Evolutionary conservation across 768 basidiomycete species (phyloP).

Genomic region (Omphalotus guepiniiformis): DNA sequence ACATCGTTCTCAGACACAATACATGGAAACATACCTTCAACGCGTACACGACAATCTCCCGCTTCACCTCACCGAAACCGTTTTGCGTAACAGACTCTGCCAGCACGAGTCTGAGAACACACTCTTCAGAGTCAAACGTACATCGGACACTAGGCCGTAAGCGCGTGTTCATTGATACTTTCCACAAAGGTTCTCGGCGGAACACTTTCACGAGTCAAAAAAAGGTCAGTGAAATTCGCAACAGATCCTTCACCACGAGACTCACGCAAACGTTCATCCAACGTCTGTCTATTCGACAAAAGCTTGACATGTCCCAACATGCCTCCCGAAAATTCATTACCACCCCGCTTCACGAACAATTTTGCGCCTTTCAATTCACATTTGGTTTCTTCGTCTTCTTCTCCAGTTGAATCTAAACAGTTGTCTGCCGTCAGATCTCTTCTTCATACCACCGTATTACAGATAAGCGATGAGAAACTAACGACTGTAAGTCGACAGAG

Average conservation of each 20-base stretch:
- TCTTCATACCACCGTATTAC: conserved; percentile 7
- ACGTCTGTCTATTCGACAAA: conserved; percentile 38
- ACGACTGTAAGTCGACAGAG: conserved; percentile 7
- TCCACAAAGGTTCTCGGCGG: conserved; percentile 65
- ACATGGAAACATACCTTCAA: conserved; percentile 44
- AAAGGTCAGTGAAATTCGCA: background rate
- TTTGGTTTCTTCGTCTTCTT: conserved; percentile 57
- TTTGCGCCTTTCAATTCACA: conserved; percentile 59
- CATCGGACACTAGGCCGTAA: conserved; percentile 53
- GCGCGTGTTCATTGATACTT: conserved; percentile 65
- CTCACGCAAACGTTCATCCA: conserved; percentile 46
- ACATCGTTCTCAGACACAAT: background rate
- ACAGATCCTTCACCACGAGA: conserved; percentile 7
- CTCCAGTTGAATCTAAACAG: conserved; percentile 51
- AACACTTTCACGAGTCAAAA: conserved; percentile 44
- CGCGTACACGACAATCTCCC: conserved; percentile 57
- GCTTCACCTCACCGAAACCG: conserved; percentile 18
- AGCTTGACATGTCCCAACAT: conserved; percentile 61
- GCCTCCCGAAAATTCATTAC: conserved; percentile 52
- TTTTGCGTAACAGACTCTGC: conserved; percentile 40
- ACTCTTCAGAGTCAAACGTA: conserved; percentile 52
- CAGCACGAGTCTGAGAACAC: conserved; percentile 48
- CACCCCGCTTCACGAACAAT: conserved; percentile 55
- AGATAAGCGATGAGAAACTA: conserved; percentile 3
- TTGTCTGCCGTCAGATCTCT: conserved; percentile 2